A percentile compares a stretch with the other conserved stretches of the same genome.
Evolutionary conservation across 2,329 filamentous ascomycete genomes (phyloP).

Genomic region (Furcasterigmium furcatum): DNA sequence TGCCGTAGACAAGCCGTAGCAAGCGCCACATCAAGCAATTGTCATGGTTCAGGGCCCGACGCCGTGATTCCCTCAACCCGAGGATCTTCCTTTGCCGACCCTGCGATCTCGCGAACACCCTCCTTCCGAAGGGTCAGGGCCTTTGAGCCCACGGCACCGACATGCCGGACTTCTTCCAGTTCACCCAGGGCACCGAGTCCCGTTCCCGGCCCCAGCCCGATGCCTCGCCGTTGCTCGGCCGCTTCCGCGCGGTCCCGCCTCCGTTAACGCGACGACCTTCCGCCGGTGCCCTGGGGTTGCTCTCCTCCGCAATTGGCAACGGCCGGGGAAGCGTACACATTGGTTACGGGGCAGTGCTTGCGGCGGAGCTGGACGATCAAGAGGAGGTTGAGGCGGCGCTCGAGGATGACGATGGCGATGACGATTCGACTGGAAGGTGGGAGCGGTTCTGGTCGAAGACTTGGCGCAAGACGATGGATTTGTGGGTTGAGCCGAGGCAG

Average conservation of each 20-base stretch:
- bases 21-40: no score
- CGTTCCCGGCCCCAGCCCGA: slow-evolving; percentile 47
- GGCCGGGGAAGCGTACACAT: slow-evolving; percentile 52
- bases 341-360: slow-evolving; percentile 52
- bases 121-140: background rate
- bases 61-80: no score
- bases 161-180: slow-evolving; percentile 66
- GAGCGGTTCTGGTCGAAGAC: slow-evolving; percentile 28
- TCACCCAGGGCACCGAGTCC: slow-evolving; percentile 63
- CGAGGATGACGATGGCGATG: slow-evolving; percentile 23
- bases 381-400: slow-evolving; percentile 24
- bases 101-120: no score
- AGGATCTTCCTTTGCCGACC: no score
- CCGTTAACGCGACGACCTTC: slow-evolving; percentile 16
- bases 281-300: slow-evolving; percentile 32
- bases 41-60: no score
- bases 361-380: slow-evolving; percentile 32
- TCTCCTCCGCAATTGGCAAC: slow-evolving; percentile 28
- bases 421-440: slow-evolving; percentile 17
- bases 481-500: slow-evolving; percentile 61
- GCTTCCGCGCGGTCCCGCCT: slow-evolving; percentile 60
- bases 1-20: no score
- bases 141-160: slow-evolving; percentile 5
- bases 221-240: slow-evolving; percentile 59
- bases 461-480: slow-evolving; percentile 38